Percentiles rank a stretch among this genome's conserved stretches.
phyloP scores from a whole-genome alignment of 192 early-diverging fungal species.

The Dissophora ornata region DNA sequence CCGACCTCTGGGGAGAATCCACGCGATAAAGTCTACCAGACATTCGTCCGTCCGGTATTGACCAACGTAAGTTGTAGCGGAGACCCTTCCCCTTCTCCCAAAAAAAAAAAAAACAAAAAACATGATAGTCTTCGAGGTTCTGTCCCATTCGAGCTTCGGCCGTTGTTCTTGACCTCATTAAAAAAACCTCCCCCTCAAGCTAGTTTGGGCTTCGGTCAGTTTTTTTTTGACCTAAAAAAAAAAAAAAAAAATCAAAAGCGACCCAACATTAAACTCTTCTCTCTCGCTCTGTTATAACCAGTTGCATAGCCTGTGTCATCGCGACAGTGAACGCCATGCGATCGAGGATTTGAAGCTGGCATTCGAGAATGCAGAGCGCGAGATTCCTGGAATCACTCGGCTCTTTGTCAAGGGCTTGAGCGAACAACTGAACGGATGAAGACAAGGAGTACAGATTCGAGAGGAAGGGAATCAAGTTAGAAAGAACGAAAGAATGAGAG shows the following conservation, averaged over 20 bases:
- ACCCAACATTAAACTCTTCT: not conserved
- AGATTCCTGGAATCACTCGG: slow-evolving; percentile 44
- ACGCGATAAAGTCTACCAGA: slow-evolving; percentile 50
- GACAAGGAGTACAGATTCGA: not conserved
- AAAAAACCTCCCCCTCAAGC: no score
- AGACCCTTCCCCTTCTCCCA: not conserved
- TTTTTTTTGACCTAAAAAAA: no score
- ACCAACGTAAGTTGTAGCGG: slow-evolving; percentile 22
- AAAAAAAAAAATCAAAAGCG: no score
- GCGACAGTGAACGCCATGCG: slow-evolving; percentile 35
- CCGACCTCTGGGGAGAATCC: slow-evolving; percentile 8
- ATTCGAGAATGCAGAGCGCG: slow-evolving; percentile 48
- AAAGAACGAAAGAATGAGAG: not conserved
- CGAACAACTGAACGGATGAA: slow-evolving; percentile 46
- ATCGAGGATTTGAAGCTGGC: slow-evolving; percentile 41
- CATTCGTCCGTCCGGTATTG: slow-evolving; percentile 39
- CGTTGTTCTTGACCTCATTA: no score
- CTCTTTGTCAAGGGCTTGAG: slow-evolving; percentile 46
- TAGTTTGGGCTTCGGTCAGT: no score
- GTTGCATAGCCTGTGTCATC: slow-evolving; percentile 37
- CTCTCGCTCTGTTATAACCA: not conserved
- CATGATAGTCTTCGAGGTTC: not conserved
- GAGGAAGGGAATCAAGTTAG: no score
- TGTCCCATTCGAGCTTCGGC: no score
- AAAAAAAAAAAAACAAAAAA: no score